Conservation (phyloP, 1,284 basidiomycete species). For the Cryptococcus sp. region DNA sequence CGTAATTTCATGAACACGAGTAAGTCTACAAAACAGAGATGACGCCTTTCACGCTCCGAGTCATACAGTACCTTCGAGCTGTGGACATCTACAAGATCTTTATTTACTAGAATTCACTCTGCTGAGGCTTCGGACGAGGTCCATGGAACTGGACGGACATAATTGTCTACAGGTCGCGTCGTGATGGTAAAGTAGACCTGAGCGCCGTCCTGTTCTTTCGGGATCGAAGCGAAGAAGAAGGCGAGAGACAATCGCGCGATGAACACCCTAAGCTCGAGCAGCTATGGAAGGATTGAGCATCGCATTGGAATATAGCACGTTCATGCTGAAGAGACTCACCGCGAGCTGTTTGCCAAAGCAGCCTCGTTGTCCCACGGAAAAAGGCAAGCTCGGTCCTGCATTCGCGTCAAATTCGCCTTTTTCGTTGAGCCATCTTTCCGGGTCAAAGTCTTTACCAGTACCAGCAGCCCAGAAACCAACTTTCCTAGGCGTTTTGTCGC, state of each 20-base stretch:
- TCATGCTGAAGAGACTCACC: constrained; percentile 21
- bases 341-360: constrained; percentile 45
- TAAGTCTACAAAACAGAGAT: too few relatives aligned
- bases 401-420: constrained; percentile 35
- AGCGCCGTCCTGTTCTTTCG: constrained; percentile 25
- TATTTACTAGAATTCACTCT: too few relatives aligned
- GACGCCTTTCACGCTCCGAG: too few relatives aligned
- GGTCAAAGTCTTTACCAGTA: constrained; percentile 27
- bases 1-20: too few relatives aligned
- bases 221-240: constrained; percentile 40
- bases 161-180: constrained; percentile 28
- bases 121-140: neutral
- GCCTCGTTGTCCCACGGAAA: constrained; percentile 36
- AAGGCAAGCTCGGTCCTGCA: constrained; percentile 38
- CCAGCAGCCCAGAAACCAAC: constrained; percentile 30
- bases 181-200: constrained; percentile 32
- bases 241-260: constrained; percentile 30
- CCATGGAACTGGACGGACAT: constrained; percentile 28
- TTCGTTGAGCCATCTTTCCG: constrained; percentile 36
- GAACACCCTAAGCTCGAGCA: constrained; percentile 39
- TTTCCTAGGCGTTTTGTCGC: constrained; percentile 10
- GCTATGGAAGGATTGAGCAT: constrained; percentile 13
- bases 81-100: too few relatives aligned
- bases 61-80: too few relatives aligned
- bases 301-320: neutral